Evolutionary conservation across 2,329 filamentous ascomycete species (phyloP), one percentile per base, ranked within the genome.

Genomic region (Talaromyces sp.): DNA sequence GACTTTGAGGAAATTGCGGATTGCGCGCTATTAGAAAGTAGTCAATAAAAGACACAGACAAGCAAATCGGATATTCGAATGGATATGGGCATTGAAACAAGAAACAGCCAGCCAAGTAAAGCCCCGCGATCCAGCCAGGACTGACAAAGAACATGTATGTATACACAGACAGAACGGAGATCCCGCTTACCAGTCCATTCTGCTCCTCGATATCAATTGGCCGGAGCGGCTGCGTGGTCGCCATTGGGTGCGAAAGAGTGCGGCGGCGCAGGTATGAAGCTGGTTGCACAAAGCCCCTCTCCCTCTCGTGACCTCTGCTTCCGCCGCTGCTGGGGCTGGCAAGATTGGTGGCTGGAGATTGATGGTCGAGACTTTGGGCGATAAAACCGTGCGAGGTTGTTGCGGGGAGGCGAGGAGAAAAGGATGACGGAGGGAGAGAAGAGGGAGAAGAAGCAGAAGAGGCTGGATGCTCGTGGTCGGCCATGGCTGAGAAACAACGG

Each of bases 1-100:
- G 68, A 95, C 89, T 77, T 92, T 96, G 73, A 99, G 87, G 78
- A 99, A 99, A 69, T 96, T 90, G 76, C 94, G 90, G 69, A 97
- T 92, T 64, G 90, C 88, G 80, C 88, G 88, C 92, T 96, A 52
- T 53, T 29, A 31, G 77, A n/a, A 8, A 29, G 3, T 19, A 29
- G 27, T 52, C 17, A 52, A 26, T n/a, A 52, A n/a, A n/a, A 52
- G 26, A 8, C 9, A 7, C 11, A 29, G 12, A 12, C 3, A 1
- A 24, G 43, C 24, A 46, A 24, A 3, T 11, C 24, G 1, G 26
- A 29, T 52, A 10, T 2, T 17, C 27, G 8, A 29, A 51, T 14
- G 24, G 10, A 11, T 29, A 19, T 3, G 26, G 26, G 24, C 51
- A 27, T 24, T 29, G 53, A 26, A 38, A 38, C 17, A 35, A n/a